Evolutionary conservation across 2,329 filamentous ascomycete species (phyloP), one percentile per base, ranked within the genome.

Genomic region (Canariomyces notabilis): DNA sequence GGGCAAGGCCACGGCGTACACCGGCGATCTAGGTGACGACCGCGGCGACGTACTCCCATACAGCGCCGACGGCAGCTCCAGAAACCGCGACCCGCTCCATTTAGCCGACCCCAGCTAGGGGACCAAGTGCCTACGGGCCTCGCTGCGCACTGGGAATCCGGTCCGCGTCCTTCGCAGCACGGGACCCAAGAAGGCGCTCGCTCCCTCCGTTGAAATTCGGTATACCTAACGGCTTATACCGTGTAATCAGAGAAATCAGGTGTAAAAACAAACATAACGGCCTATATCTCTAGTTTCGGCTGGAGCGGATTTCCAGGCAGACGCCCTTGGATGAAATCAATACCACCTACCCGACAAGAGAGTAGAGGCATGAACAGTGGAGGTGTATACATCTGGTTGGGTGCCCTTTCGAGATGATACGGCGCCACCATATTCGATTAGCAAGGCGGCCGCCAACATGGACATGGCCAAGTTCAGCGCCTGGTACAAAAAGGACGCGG

Each of bases 201-300:
- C 53, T 9, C 60, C 64, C 0, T 6, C 9, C 0, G 51, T 54
- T 3, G 65, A 64, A 2, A 57, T 67, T n/a, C 60, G 65, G 1
- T 67, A 67, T 49, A n/a, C n/a, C n/a, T n/a, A 65, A 67, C 29
- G 65, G 64, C 0, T 55, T 67, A 5, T 67, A 67, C 47, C n/a
- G n/a, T 1, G 56, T 66, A 11, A 45, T 47, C 3, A 9, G 11
- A 9, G 37, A 47, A 5, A 3, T 6, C 14, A 26, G 11, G 7
- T 35, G n/a, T 4, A 37, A 18, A 20, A 61, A 58, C 48, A 44
- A 48, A 1, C 16, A 42, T n/a, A 53, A 54, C 0, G 60, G 60
- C 1, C 33, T 47, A 3, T 60, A 49, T 42, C n/a, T n/a, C n/a
- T n/a, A n/a, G n/a, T n/a, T n/a, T n/a, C n/a, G n/a, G n/a, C n/a